Base-by-base conservation (phyloP, 805 yeast species). In the Cyberlindnera xylosilytica region DNA sequence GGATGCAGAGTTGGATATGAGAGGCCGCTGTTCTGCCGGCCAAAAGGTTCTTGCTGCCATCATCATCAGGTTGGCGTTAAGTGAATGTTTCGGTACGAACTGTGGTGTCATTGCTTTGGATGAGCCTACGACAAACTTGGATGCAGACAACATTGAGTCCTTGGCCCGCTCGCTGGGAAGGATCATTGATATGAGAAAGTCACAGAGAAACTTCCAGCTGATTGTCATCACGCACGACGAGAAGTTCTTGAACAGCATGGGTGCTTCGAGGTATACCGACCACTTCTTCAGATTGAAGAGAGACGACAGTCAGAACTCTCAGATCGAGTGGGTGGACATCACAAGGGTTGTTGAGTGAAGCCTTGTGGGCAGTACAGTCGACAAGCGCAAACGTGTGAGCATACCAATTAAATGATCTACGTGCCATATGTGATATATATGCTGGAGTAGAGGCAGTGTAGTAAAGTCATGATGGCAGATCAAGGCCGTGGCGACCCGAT, bases 11-110 rank as follows among this genome's bases (percentile, higher is more conserved):
- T 68, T 93, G 36, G 99, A 93, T 59, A 93, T 93, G 99, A 76
- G 99, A 48, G 99, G 99, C 0, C 69, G 99, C 44, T 93, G 99
- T 61, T 87, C 97, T 2, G 98, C 99, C 0, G 99, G 99, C 0
- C 99, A 93, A 63, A 87, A 89, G 56, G 97, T 93, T 4, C 65
- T 93, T 35, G 97, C 98, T 0, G 83, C 95, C 30, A 90, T 93
- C 36, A 80, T 93, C 24, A 91, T 93, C 43, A 72, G 99, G 42
- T 66, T 93, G 42, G 97, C 97, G 0, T 68, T 93, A 36, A 93
- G 98, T 1, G 98, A 93, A 63, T 87, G 97, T 56, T 91, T 93
- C 68, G 98, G 99, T 7, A 74, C 81, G 2, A 87, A 86, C 58
- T 91, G 97, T 68, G 99, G 99, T 38, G 85, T 93, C 64, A 87